Conservation (phyloP, 2,329 filamentous ascomycete species). For the Drechslera avenae region DNA sequence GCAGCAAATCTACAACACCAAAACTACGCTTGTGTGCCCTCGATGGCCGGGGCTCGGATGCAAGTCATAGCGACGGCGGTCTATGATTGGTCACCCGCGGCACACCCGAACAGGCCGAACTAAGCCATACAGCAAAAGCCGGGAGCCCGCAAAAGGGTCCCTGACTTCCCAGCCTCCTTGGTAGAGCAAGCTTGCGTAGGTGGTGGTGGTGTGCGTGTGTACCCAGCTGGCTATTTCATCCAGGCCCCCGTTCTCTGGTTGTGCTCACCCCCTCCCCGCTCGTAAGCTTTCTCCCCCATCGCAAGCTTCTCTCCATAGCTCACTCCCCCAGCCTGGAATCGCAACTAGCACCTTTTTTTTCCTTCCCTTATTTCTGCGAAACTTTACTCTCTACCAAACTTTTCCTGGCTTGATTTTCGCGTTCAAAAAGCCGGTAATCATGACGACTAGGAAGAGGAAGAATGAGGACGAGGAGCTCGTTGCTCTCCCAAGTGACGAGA, state of each 20-base stretch:
- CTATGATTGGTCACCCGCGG: constrained; percentile 36
- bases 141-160: constrained; percentile 15
- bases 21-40: constrained; percentile 6
- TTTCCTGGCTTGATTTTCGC: constrained; percentile 3
- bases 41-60: constrained; percentile 11
- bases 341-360: neutral
- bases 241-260: constrained; percentile 26
- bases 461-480: constrained; percentile 53
- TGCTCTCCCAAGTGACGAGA: constrained; percentile 51
- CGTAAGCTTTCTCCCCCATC: constrained; percentile 3
- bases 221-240: constrained; percentile 27
- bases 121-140: constrained; percentile 31
- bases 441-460: constrained; percentile 55
- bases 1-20: constrained; percentile 24
- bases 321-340: neutral
- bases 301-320: constrained; percentile 12
- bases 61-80: constrained; percentile 23
- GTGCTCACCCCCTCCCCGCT: constrained; percentile 4
- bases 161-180: constrained; percentile 36
- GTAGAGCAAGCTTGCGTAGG: constrained; percentile 23
- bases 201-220: constrained; percentile 4
- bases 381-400: constrained; percentile 21
- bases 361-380: constrained; percentile 9
- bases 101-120: constrained; percentile 19
- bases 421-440: constrained; percentile 16